Base-by-base conservation (phyloP, 1,139 yeast species). In the Petasospora rhodanensis region DNA sequence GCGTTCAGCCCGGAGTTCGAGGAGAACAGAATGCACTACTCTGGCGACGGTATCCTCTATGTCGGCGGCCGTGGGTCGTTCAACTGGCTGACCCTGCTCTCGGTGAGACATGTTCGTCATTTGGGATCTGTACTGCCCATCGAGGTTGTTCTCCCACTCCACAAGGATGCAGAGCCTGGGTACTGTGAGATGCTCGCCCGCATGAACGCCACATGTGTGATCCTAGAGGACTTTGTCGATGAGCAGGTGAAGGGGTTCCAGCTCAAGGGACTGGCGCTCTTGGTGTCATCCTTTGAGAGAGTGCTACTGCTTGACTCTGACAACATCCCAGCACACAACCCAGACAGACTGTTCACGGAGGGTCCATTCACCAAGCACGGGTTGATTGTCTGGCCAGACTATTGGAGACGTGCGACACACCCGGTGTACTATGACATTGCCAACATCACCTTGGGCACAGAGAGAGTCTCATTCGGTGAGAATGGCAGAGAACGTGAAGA, bases 361-460 rank as follows among this genome's bases (percentile, higher is more conserved):
- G 70, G 68, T 18, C 70, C 82, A 7, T 82, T 66, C 56, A 55
- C 57, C 28, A 47, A 65, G 12, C 56, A 64, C 31, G 86, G 87
- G 3, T 64, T 79, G 61, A 68, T 82, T 5, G 59, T 78, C 14
- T 82, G 91, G 87, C 89, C 91, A 6, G 93, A 83, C 55, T 82
- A 73, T 53, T 83, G 93, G 93, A 66, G 69, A 43, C 64, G 91
- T 42, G 68, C 83, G 0, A 75, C 80, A 2, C 68, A 78, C 8
- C 91, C 91, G 2, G 55, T 55, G 19, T 82, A 64, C 51, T 82
- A 78, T 54, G 74, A 76, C 7, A 68, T 82, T 33, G 81, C 84
- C 2, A 77, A 68, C 11, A 55, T 70, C 4, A 29, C 29, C 6
- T 25, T 43, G n/a, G 31, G 23, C 9, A n/a, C 18, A 9, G 23